phyloP scores from a whole-genome alignment of 1,284 basidiomycete species.

The Inonotus obliquus region DNA sequence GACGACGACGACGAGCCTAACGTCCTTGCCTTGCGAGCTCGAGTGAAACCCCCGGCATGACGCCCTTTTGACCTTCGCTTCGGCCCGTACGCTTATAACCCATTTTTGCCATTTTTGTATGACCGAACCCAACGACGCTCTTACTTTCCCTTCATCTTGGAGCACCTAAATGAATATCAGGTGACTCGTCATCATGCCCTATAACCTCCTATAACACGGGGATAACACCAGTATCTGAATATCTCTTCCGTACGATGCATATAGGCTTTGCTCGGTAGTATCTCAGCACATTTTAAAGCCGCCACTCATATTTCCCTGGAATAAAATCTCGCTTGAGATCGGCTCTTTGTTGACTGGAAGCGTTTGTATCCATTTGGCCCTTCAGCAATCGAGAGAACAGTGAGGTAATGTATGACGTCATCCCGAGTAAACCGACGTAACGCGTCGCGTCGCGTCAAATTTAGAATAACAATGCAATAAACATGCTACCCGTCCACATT shows the following conservation, averaged over 20 bases:
- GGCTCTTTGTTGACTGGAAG: background rate
- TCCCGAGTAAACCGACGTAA: background rate
- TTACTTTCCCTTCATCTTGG: background rate
- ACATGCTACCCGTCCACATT: background rate
- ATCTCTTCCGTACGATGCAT: too few species aligned
- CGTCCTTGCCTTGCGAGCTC: background rate
- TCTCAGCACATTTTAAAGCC: background rate
- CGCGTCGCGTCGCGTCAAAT: too few species aligned
- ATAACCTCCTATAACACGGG: too few species aligned
- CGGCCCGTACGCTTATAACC: background rate
- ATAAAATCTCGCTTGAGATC: background rate
- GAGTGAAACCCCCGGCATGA: background rate
- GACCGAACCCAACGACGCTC: background rate
- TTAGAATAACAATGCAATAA: background rate
- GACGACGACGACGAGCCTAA: background rate
- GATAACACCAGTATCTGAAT: too few species aligned
- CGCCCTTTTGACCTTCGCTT: background rate
- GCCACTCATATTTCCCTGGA: background rate
- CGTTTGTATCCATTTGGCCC: background rate
- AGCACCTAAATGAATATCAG: background rate
- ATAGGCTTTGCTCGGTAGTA: background rate
- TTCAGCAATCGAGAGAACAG: background rate
- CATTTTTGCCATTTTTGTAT: background rate
- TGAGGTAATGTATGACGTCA: background rate
- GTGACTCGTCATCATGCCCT: background rate